Base-by-base conservation (phyloP, 164 flowering plant species). In the Pachysandra terminalis region DNA sequence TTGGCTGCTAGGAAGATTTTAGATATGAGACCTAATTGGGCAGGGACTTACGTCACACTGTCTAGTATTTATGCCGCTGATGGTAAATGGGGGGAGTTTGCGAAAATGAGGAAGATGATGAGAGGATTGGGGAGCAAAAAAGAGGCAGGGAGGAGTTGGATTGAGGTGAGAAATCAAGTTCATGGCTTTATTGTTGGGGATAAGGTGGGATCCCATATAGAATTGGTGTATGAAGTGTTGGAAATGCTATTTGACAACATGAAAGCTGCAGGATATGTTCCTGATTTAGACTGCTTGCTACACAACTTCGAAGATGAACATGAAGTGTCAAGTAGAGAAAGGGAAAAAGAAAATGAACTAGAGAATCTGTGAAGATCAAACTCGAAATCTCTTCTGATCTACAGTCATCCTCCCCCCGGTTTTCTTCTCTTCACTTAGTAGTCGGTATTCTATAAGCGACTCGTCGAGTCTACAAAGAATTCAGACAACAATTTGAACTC, bases 91-190 rank as follows among this genome's bases (percentile, higher is more conserved):
- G 37, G 19, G 40, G 61, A 58, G n/a, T 58, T 14, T 58, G 37
- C 27, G n/a, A 58, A 27, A 58, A 27, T 58, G 61, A 58, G 61
- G 37, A 27, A 58, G 61, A 14, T 27, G 40, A 58, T 58, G 37
- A 58, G 26, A 27, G 61, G 16, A 17, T 16, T 24, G 40, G 61
- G 37, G n/a, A 15, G 16, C 19, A 58, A 27, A 32, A 58, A 58
- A 58, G 61, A 58, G 9, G 37, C 61, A 25, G 61, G 61, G 61
- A 24, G 40, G 27, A 58, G 61, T 26, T 58, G 61, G 61, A 58
- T 58, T 58, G 61, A 58, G 35, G 26, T 58, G 51, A 45, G 17
- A 45, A 45, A 45, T 45, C 51, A 45, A 45, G 51, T 45, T 45
- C 17, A 45, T 45, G 10, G 51, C 51, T 45, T 45, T 45, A 15